phyloP scores from a whole-genome alignment of 495 filamentous ascomycete genomes.

The Hyaloscypha finlandica region DNA sequence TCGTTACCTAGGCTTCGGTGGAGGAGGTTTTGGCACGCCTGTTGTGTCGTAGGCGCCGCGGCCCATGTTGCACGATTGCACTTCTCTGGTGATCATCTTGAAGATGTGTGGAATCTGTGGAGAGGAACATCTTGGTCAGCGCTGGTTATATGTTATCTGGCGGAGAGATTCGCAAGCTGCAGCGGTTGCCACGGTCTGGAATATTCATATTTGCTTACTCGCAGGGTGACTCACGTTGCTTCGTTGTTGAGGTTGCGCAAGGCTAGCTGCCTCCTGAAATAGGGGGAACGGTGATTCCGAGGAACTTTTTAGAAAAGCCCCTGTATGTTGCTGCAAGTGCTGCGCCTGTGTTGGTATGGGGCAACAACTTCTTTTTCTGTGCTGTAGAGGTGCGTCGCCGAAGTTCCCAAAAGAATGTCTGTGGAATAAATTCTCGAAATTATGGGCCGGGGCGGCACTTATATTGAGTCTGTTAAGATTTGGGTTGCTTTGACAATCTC shows the following conservation, averaged over 20 bases:
- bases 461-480: slow-evolving; percentile 21
- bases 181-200: not conserved
- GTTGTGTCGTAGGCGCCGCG: slow-evolving; percentile 60
- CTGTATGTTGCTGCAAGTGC: not conserved
- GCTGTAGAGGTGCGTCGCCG: not conserved
- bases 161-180: not conserved
- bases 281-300: slow-evolving; percentile 14
- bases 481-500: slow-evolving; percentile 26
- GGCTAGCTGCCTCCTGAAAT: slow-evolving; percentile 18
- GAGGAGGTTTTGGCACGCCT: slow-evolving; percentile 54
- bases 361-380: not conserved
- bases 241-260: slow-evolving; percentile 24
- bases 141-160: slow-evolving; percentile 9
- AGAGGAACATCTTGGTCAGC: slow-evolving; percentile 7
- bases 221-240: slow-evolving; percentile 29
- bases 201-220: slow-evolving; percentile 2
- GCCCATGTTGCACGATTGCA: slow-evolving; percentile 51
- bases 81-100: slow-evolving; percentile 49
- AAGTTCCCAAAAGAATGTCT: slow-evolving; percentile 4
- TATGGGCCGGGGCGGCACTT: slow-evolving; percentile 11
- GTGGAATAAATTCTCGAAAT: not conserved
- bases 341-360: not conserved
- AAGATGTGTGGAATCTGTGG: slow-evolving; percentile 17
- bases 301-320: slow-evolving; percentile 9
- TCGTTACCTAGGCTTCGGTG: slow-evolving; percentile 49